A percentile compares a stretch with the other conserved stretches of the same genome.
Evolutionary conservation across 371 early-diverging fungal species (phyloP).

Genomic region (Zopfochytrium polystomum): DNA sequence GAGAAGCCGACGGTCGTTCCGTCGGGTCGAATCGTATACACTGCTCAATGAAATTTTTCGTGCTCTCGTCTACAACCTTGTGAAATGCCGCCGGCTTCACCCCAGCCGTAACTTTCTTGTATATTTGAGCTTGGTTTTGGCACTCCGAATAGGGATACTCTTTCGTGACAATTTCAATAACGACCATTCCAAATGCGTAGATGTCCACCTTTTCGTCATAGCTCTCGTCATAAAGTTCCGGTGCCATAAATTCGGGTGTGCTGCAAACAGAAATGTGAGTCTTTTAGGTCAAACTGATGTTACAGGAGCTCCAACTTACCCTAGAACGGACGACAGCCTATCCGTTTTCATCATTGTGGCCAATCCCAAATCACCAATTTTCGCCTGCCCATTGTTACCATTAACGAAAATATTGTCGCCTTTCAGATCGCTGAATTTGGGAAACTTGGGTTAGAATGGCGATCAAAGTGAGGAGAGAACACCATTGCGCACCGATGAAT

Average conservation of each 20-base stretch:
- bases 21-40: conserved; percentile 48
- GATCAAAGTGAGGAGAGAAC: conserved; percentile 33
- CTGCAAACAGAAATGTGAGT: conserved; percentile 84
- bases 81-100: conserved; percentile 51
- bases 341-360: conserved; percentile 71
- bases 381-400: conserved; percentile 86
- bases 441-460: background rate
- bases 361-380: conserved; percentile 91
- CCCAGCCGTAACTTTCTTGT: conserved; percentile 69
- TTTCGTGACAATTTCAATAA: conserved; percentile 83
- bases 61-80: conserved; percentile 48
- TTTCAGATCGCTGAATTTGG: conserved; percentile 26
- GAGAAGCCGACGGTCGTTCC: conserved; percentile 41
- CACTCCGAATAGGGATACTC: conserved; percentile 87
- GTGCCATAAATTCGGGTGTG: conserved; percentile 58
- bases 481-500: conserved; percentile 84
- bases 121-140: conserved; percentile 80
- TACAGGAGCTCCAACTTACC: conserved; percentile 35
- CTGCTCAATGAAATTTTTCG: conserved; percentile 50
- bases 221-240: conserved; percentile 81
- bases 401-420: conserved; percentile 86
- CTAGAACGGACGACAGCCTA: conserved; percentile 58
- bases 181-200: conserved; percentile 94
- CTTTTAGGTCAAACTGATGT: conserved; percentile 39
- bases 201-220: conserved; percentile 87